A percentile compares a stretch with the other conserved stretches of the same genome.
phyloP scores from a whole-genome alignment of 1,284 basidiomycete species.

The Cerioporus squamosus region DNA sequence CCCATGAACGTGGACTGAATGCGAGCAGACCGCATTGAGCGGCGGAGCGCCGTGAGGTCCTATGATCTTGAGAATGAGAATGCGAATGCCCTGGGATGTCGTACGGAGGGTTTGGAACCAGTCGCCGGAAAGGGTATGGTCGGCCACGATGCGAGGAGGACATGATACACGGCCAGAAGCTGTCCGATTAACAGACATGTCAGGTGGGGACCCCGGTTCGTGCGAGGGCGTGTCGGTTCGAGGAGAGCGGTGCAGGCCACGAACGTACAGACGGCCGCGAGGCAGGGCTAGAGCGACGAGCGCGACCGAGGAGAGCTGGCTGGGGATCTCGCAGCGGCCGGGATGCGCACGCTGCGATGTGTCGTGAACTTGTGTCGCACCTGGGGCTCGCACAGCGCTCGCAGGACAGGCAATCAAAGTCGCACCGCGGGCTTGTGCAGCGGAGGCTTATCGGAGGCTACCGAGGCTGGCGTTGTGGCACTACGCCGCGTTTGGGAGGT shows the following conservation, averaged over 20 bases:
- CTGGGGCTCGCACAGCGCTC: background rate
- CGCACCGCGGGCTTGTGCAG: constrained; percentile 1
- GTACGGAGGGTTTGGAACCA: constrained; percentile 11
- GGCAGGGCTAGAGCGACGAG: constrained; percentile 12
- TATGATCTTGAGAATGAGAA: constrained; percentile 26
- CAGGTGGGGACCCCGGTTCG: constrained; percentile 17
- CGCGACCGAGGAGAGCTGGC: background rate
- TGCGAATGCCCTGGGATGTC: constrained; percentile 14
- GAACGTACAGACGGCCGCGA: constrained; percentile 2
- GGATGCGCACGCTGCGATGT: background rate
- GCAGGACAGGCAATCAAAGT: background rate
- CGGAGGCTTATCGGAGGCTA: constrained; percentile 11
- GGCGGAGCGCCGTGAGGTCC: constrained; percentile 31
- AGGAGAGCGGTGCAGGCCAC: background rate
- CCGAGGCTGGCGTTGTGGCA: background rate
- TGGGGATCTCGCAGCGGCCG: too few relatives aligned
- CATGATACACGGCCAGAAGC: constrained; percentile 12
- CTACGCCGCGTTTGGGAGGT: constrained; percentile 16
- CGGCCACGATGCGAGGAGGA: constrained; percentile 23
- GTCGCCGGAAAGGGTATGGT: constrained; percentile 22
- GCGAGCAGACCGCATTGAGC: constrained; percentile 19
- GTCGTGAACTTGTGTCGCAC: background rate
- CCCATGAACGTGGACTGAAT: constrained; percentile 29
- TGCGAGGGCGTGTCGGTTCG: background rate
- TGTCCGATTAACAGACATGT: constrained; percentile 21